Percentiles rank a stretch among this genome's conserved stretches.
phyloP scores from a whole-genome alignment of 2,329 filamentous ascomycete genomes.

The Aspergillus spinulosporus region DNA sequence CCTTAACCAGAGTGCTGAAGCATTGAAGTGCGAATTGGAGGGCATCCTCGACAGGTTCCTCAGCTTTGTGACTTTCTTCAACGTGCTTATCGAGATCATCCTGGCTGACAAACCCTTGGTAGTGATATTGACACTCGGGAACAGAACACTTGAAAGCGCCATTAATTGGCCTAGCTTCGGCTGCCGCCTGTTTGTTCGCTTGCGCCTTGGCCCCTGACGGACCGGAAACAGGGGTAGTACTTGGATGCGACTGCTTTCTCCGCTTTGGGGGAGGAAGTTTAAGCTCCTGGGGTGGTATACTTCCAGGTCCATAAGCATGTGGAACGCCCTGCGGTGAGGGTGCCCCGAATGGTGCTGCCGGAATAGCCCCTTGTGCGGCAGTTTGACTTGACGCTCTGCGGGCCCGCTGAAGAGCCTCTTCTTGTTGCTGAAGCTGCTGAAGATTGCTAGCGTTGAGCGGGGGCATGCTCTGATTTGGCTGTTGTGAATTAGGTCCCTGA shows the following conservation, averaged over 20 bases:
- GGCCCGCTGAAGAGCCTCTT: conserved; percentile 44
- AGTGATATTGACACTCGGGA: conserved; percentile 54
- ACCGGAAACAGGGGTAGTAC: conserved; percentile 29
- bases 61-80: conserved; percentile 53
- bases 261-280: conserved; percentile 60
- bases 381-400: conserved; percentile 42
- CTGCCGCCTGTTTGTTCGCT: conserved; percentile 34
- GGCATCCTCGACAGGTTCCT: conserved; percentile 54
- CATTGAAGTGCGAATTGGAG: conserved; percentile 58
- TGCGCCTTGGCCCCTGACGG: conserved; percentile 34
- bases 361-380: conserved; percentile 46
- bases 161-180: conserved; percentile 39
- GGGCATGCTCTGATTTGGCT: conserved; percentile 31
- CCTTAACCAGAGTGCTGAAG: conserved; percentile 53
- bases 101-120: conserved; percentile 57
- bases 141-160: conserved; percentile 56
- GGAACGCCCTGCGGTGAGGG: conserved; percentile 59
- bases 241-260: conserved; percentile 53
- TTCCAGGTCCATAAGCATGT: conserved; percentile 54
- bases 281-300: conserved; percentile 58
- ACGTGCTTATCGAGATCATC: conserved; percentile 57
- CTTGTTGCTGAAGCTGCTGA: conserved; percentile 49
- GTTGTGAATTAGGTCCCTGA: conserved; percentile 24
- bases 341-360: conserved; percentile 57
- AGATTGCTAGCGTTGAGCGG: conserved; percentile 49